Evolutionary conservation across 495 filamentous ascomycete species (phyloP).

Genomic region (Amphirosellinia nigrospora): DNA sequence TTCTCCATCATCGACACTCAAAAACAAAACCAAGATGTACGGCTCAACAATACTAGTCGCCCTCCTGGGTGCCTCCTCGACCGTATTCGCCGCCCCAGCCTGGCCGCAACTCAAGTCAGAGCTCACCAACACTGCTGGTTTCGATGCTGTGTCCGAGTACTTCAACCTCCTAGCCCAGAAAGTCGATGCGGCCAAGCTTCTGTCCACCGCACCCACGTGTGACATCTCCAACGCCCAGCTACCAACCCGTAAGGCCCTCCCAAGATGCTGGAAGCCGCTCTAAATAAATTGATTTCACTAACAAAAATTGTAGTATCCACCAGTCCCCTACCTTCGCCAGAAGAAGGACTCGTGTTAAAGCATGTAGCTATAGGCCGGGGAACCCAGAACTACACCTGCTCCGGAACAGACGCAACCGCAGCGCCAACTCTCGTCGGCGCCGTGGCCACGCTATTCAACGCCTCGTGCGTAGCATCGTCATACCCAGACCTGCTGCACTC

Average conservation of each 20-base stretch:
- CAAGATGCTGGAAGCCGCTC: neutral
- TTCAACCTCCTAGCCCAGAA: slow-evolving; percentile 60
- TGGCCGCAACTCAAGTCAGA: slow-evolving; percentile 47
- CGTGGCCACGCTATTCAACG: slow-evolving; percentile 85
- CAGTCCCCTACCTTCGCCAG: slow-evolving; percentile 58
- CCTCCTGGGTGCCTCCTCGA: slow-evolving; percentile 49
- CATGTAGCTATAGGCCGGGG: slow-evolving; percentile 88
- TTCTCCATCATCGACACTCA: neutral
- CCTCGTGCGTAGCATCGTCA: slow-evolving; percentile 74
- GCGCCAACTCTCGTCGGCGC: slow-evolving; percentile 74
- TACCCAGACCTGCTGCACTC: slow-evolving; percentile 66
- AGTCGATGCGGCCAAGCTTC: slow-evolving; percentile 47
- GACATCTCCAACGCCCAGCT: slow-evolving; percentile 56
- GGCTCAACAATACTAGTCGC: slow-evolving; percentile 51
- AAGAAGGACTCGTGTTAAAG: slow-evolving; percentile 62
- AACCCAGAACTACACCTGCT: slow-evolving; percentile 92
- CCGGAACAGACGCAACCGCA: slow-evolving; percentile 58
- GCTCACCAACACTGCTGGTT: slow-evolving; percentile 40
- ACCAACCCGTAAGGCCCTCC: slow-evolving; percentile 49
- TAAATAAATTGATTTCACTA: neutral
- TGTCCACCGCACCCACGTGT: slow-evolving; percentile 51
- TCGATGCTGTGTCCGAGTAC: slow-evolving; percentile 56
- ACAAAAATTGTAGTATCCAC: slow-evolving; percentile 8
- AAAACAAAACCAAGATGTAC: slow-evolving; percentile 45
- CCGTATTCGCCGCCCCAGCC: slow-evolving; percentile 55